phyloP scores from a whole-genome alignment of 306 rosid genomes.

The Betula pendula region DNA sequence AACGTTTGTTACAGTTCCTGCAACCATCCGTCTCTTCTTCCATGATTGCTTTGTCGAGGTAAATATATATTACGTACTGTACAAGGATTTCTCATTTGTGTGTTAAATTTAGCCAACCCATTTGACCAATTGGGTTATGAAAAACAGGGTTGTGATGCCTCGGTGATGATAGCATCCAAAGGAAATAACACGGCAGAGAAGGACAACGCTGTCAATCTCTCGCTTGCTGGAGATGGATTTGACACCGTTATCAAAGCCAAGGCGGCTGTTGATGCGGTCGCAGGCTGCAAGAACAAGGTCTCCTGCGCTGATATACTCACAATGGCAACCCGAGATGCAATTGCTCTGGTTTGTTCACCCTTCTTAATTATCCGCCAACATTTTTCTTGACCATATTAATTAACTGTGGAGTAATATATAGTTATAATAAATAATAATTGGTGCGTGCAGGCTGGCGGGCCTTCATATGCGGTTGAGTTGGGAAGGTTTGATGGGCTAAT shows the following conservation, averaged over 20 bases:
- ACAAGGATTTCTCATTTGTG: no score
- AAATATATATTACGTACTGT: neutral
- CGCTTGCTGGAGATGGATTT: slow-evolving; percentile 86
- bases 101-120: no score
- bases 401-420: neutral
- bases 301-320: slow-evolving; percentile 86
- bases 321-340: slow-evolving; percentile 71
- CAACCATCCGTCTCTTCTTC: slow-evolving; percentile 89
- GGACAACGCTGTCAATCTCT: slow-evolving; percentile 72
- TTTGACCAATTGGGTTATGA: neutral
- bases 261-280: slow-evolving; percentile 69
- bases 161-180: slow-evolving; percentile 48
- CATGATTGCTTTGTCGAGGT: slow-evolving; percentile 90
- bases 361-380: no score
- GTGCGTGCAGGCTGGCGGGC: slow-evolving; percentile 67
- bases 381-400: no score
- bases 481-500: slow-evolving; percentile 72
- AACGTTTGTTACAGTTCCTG: slow-evolving; percentile 84
- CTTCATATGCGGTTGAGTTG: slow-evolving; percentile 68
- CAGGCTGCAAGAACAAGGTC: slow-evolving; percentile 64
- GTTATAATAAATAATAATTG: neutral
- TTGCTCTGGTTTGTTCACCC: slow-evolving; percentile 51
- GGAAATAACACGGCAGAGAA: slow-evolving; percentile 67
- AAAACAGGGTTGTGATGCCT: slow-evolving; percentile 78
- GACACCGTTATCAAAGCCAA: slow-evolving; percentile 80